These are phyloP conservation scores for Immersiporthe knoxdaviesiana DNA, from an alignment of 2,329 filamentous ascomycete genomes.

Conservation along the genomic window DNA sequence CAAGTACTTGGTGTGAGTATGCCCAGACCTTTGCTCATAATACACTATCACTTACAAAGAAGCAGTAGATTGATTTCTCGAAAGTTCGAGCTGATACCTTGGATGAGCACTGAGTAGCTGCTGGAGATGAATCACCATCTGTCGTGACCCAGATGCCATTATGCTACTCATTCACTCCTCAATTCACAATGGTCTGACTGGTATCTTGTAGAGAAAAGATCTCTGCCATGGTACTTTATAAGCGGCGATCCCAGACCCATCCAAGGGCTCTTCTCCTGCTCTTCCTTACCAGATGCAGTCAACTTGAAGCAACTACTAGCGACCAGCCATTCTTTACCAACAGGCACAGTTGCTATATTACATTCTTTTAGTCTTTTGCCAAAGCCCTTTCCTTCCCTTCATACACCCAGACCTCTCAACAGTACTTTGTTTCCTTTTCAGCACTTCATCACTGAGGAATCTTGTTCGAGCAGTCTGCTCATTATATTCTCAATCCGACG, in stretches of 20 bases:
- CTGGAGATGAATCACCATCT: not conserved
- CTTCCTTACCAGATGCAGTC: not conserved
- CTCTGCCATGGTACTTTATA: not conserved
- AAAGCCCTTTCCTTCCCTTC: not conserved
- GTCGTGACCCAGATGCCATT: not conserved
- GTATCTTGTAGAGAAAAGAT: not conserved
- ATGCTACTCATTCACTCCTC: not conserved
- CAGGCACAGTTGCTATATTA: not conserved
- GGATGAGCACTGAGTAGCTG: not conserved
- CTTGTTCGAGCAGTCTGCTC: not conserved
- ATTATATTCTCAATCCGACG: not conserved
- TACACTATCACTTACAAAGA: not conserved
- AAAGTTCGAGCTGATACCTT: not conserved
- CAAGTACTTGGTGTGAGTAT: not conserved
- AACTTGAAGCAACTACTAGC: not conserved
- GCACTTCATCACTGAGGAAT: not conserved
- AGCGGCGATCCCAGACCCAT: not conserved
- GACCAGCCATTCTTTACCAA: not conserved
- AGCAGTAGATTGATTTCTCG: not conserved
- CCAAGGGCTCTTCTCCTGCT: not conserved
- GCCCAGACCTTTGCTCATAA: not conserved
- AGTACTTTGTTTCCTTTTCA: not conserved
- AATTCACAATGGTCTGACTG: not conserved
- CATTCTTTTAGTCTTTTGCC: not conserved
- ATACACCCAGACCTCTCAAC: not conserved